Evolutionary conservation across 345 rosid genomes (phyloP).

Genomic region (Hypericum androsaemum): DNA sequence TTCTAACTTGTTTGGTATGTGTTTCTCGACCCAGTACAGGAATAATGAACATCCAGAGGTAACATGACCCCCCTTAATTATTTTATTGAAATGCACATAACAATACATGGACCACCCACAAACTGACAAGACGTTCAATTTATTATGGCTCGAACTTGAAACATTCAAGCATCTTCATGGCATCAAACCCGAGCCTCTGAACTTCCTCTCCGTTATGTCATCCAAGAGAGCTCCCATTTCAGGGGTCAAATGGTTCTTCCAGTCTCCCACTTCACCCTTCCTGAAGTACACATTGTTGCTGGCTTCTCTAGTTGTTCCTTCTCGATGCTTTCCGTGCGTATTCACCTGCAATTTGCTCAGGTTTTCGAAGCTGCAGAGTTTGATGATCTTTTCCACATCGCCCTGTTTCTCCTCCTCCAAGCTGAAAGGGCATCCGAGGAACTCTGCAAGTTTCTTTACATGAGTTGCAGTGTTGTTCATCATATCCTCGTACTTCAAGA

Average conservation of each 20-base stretch:
- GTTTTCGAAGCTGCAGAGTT: background rate
- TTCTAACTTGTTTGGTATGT: no score
- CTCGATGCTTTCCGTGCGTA: background rate
- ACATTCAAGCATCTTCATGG: no score
- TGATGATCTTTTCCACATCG: background rate
- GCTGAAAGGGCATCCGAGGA: background rate
- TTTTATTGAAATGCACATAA: no score
- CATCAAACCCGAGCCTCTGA: no score
- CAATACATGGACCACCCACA: no score
- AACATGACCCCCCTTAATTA: no score
- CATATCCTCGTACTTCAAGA: background rate
- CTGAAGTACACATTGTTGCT: background rate
- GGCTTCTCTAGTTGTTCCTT: background rate
- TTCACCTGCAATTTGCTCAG: background rate
- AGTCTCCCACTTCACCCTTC: background rate
- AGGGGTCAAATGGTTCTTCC: constrained; percentile 1
- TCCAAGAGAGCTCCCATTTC: background rate
- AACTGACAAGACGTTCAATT: no score
- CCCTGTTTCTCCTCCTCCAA: background rate
- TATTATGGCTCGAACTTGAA: no score
- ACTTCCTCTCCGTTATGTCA: no score
- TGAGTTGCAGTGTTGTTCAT: background rate
- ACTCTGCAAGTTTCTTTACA: background rate
- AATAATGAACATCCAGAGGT: no score
- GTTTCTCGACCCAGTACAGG: no score